These are phyloP conservation scores for Backusella mclennaniae DNA, from an alignment of 192 early-diverging fungal genomes.

Conservation along the genomic window DNA sequence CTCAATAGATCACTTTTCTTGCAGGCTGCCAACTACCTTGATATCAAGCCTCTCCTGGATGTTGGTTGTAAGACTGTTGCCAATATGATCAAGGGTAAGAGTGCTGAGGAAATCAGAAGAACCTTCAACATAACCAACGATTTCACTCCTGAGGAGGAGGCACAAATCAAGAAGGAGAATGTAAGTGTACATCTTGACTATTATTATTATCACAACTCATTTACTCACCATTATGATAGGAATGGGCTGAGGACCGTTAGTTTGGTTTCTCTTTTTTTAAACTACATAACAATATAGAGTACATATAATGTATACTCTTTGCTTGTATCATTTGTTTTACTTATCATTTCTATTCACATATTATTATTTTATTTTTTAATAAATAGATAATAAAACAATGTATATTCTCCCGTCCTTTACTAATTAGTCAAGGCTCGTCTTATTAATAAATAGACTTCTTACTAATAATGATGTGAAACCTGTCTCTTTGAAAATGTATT, in stretches of 20 bases:
- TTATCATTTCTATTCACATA: neutral
- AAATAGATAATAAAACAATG: too few species aligned
- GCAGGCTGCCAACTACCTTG: conserved; percentile 84
- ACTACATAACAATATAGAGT: neutral
- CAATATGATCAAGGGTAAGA: conserved; percentile 96
- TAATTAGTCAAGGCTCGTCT: too few species aligned
- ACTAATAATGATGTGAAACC: neutral
- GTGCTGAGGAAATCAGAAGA: conserved; percentile 89
- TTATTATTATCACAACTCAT: neutral
- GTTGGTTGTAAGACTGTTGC: conserved; percentile 98
- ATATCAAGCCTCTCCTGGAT: conserved; percentile 96
- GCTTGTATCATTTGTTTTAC: neutral
- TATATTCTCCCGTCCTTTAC: neutral
- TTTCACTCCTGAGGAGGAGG: conserved; percentile 96
- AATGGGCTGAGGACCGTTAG: conserved; percentile 48
- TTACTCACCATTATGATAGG: conserved; percentile 20
- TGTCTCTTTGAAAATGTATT: too few species aligned
- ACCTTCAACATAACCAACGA: conserved; percentile 97
- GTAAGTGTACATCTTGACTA: conserved; percentile 23
- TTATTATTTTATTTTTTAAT: neutral
- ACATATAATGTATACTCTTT: neutral
- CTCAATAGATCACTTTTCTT: neutral
- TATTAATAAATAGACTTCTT: too few species aligned
- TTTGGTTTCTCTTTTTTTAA: neutral
- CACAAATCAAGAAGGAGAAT: conserved; percentile 84